Conservation (phyloP, 495 filamentous ascomycete genomes). For the Cercophora samala region DNA sequence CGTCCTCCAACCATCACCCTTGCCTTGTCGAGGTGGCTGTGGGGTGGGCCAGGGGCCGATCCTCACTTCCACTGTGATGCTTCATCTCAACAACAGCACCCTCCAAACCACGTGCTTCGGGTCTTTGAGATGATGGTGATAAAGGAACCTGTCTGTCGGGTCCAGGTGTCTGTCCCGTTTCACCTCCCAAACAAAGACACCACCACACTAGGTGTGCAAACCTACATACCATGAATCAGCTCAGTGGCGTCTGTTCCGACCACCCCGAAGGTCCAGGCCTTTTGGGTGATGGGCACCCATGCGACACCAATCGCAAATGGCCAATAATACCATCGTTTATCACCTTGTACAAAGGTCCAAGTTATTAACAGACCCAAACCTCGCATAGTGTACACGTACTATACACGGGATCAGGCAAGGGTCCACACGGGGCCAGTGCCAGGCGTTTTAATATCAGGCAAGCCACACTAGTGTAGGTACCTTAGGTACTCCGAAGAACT, state of each 20-base stretch:
- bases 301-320: too few species aligned
- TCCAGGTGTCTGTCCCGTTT: background rate
- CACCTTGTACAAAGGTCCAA: too few species aligned
- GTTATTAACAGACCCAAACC: background rate
- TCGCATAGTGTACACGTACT: too few species aligned
- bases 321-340: too few species aligned
- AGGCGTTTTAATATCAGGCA: background rate
- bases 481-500: background rate
- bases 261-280: background rate
- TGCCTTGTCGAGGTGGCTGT: background rate
- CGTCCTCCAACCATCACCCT: background rate
- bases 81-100: background rate
- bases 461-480: too few species aligned
- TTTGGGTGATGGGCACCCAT: too few species aligned
- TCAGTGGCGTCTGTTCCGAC: background rate
- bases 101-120: background rate
- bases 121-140: background rate
- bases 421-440: background rate
- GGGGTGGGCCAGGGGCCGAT: constrained; percentile 3
- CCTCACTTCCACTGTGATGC: constrained; percentile 3
- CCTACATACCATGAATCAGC: background rate
- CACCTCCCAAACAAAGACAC: background rate
- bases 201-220: too few species aligned
- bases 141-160: background rate
- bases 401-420: background rate